phyloP scores from a whole-genome alignment of 2,329 filamentous ascomycete species.

The Fusarium camptoceras region DNA sequence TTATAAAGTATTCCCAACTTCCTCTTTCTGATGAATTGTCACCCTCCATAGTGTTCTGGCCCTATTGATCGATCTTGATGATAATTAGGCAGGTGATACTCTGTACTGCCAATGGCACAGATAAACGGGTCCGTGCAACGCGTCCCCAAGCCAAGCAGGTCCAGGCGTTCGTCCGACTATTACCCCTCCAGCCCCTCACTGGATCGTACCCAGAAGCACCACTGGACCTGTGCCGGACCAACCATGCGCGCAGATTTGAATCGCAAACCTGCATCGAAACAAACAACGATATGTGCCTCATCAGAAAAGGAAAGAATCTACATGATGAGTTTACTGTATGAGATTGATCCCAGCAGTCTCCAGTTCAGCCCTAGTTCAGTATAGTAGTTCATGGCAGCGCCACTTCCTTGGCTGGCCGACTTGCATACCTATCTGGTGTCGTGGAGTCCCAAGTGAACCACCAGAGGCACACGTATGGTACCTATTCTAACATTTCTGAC shows the following conservation, averaged over 20 bases:
- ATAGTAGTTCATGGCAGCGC: neutral
- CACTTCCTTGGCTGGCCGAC: neutral
- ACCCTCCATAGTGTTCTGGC: neutral
- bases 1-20: neutral
- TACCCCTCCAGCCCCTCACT: neutral
- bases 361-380: neutral
- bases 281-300: neutral
- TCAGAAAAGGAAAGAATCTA: neutral
- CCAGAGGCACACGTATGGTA: neutral
- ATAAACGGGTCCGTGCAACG: neutral
- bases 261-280: neutral
- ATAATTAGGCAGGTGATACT: neutral
- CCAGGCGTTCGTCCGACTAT: neutral
- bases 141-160: neutral
- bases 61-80: neutral
- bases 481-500: neutral
- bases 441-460: neutral
- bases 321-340: neutral
- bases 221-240: neutral
- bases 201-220: neutral
- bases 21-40: neutral
- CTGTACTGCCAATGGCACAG: neutral
- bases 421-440: neutral
- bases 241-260: neutral
- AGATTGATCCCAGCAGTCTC: neutral